Percentiles rank a stretch among this genome's conserved stretches.
Conservation (phyloP, 257 asterid genomes). For the Euphrasia confusa region DNA sequence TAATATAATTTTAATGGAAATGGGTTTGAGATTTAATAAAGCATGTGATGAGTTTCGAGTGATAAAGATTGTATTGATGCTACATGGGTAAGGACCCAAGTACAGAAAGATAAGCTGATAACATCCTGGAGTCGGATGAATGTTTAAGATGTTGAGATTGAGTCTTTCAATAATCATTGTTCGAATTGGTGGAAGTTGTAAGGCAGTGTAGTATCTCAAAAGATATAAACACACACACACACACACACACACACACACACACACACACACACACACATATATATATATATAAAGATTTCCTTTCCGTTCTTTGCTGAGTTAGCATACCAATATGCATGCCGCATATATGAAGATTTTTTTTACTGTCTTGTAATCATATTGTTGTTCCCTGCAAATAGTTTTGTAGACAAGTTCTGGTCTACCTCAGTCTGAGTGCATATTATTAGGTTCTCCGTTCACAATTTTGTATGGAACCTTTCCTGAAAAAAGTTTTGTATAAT, state of each 20-base stretch:
- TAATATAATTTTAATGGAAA: background rate
- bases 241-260: too few relatives aligned
- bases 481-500: background rate
- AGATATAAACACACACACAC: too few relatives aligned
- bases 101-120: background rate
- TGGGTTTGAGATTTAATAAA: background rate
- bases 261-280: too few relatives aligned
- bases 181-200: slow-evolving; percentile 18
- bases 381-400: slow-evolving; percentile 1
- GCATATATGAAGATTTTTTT: slow-evolving; percentile 10
- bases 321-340: background rate
- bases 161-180: background rate
- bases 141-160: slow-evolving; percentile 15
- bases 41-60: background rate
- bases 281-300: background rate
- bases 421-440: slow-evolving; percentile 4
- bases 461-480: slow-evolving; percentile 5
- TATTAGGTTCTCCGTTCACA: background rate
- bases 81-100: background rate
- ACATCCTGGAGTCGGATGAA: slow-evolving; percentile 9
- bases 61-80: slow-evolving; percentile 6
- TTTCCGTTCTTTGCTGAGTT: background rate
- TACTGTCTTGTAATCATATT: slow-evolving; percentile 15
- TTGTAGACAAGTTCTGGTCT: background rate
- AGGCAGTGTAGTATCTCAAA: slow-evolving; percentile 5